Percentiles rank a stretch among this genome's conserved stretches.
Conservation (phyloP, 805 yeast genomes). For the Nakazawaea siamensis region DNA sequence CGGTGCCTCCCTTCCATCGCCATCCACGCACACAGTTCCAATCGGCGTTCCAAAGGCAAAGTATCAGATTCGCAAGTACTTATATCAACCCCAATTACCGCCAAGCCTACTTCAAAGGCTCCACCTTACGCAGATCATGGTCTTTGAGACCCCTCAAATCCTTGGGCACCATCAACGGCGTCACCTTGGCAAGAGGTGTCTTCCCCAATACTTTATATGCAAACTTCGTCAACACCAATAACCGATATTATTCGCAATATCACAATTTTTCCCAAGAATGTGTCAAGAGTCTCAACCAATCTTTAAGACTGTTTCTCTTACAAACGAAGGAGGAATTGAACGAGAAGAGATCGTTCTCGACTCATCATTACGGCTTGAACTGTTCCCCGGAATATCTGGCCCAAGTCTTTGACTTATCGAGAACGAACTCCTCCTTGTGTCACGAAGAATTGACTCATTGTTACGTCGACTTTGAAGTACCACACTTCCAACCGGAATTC, state of each 20-base stretch:
- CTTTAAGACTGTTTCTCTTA: constrained; percentile 28
- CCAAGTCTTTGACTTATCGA: constrained; percentile 25
- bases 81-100: constrained; percentile 10
- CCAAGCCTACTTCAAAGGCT: too few species aligned
- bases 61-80: constrained; percentile 11
- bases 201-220: constrained; percentile 25
- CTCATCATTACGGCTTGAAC: constrained; percentile 8
- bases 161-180: constrained; percentile 1
- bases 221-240: constrained; percentile 26
- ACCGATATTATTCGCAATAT: constrained; percentile 30
- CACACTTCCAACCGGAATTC: constrained; percentile 17
- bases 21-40: background rate
- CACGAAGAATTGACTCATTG: constrained; percentile 30
- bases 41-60: too few species aligned
- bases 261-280: constrained; percentile 42
- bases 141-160: background rate
- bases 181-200: constrained; percentile 13
- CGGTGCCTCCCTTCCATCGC: constrained; percentile 9
- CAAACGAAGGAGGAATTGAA: constrained; percentile 18
- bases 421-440: constrained; percentile 20
- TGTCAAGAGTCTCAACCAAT: constrained; percentile 47
- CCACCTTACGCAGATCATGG: too few species aligned
- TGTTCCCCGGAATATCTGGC: constrained; percentile 19
- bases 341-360: constrained; percentile 8
- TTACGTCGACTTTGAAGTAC: constrained; percentile 47